Evolutionary conservation across 2,329 filamentous ascomycete genomes (phyloP), one percentile per base, ranked within the genome.

Genomic region (Xylaria sp.): DNA sequence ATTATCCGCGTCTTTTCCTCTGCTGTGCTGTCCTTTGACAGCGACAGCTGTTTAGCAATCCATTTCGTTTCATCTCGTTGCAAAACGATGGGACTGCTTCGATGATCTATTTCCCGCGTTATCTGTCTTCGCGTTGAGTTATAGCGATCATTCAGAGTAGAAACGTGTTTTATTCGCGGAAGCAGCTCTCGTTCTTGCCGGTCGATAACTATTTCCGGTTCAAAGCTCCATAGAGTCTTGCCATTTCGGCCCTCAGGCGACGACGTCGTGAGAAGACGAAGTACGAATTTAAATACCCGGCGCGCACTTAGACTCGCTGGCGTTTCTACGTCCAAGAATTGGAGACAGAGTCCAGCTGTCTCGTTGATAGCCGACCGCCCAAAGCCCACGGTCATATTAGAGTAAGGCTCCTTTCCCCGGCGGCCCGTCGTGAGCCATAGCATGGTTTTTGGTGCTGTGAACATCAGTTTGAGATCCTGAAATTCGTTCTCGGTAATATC

Each of bases 141-240:
- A 31, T 65, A 59, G 10, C 63, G 42, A 53, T 59, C 33, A 38
- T 65, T 65, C 2, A 65, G n/a, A 6, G 17, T 10, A 38, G 42
- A 26, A 36, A 51, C 17, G 15, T 49, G 63, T 33, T n/a, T 53
- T 33, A 65, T 7, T 28, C 63, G 42, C 31, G 63, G 63, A 5
- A 65, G 23, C 33, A 59, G 33, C 54, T 65, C 54, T 28, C 44
- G 42, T 26, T 44, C 54, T 40, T 44, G 6, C 17, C 3, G 4
- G 33, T 65, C 56, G 9, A 65, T 40, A 33, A 59, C 33, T n/a
- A 59, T 59, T 49, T 65, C 63, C 2, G 63, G 56, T 40, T 65
- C 63, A 23, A 42, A 28, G 54, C 20, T 59, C 63, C 63, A 65
- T 5, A 65, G 44, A 28, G 56, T 59, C 4, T 31, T 36, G n/a